phyloP scores from a whole-genome alignment of 345 rosid genomes.

The Gossypium stocksii region DNA sequence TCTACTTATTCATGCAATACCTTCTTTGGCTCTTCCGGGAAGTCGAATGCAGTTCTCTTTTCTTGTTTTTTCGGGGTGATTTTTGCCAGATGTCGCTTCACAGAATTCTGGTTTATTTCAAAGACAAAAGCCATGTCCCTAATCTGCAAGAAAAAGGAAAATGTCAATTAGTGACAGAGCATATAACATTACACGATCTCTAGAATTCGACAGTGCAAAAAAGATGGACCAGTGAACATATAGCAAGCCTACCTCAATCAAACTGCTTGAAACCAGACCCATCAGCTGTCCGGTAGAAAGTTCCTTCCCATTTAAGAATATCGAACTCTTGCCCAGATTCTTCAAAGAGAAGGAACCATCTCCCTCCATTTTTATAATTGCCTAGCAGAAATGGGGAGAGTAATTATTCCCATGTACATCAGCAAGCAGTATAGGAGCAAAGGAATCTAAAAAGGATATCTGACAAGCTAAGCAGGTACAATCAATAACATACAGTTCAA shows the following conservation, averaged over 20 bases:
- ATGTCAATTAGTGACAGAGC: background rate
- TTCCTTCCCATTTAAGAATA: slow-evolving; percentile 56
- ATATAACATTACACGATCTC: background rate
- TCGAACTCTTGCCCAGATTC: slow-evolving; percentile 60
- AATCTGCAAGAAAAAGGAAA: slow-evolving; percentile 42
- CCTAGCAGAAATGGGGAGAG: slow-evolving; percentile 36
- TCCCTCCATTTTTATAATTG: slow-evolving; percentile 56
- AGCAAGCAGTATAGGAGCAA: background rate
- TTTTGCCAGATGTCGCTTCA: slow-evolving; percentile 34
- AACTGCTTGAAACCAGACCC: slow-evolving; percentile 41
- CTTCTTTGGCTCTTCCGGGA: slow-evolving; percentile 38
- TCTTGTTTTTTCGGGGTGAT: slow-evolving; percentile 23
- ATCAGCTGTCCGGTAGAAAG: slow-evolving; percentile 34
- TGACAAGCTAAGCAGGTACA: background rate
- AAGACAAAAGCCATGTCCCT: slow-evolving; percentile 53
- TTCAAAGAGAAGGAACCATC: slow-evolving; percentile 55
- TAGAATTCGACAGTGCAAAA: background rate
- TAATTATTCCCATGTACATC: slow-evolving; percentile 13
- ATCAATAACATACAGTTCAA: background rate
- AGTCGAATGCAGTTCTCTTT: slow-evolving; percentile 31
- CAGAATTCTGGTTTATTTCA: slow-evolving; percentile 49
- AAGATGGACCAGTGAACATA: no score
- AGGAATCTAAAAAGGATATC: slow-evolving; percentile 10
- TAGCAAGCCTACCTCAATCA: slow-evolving; percentile 45
- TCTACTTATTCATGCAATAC: slow-evolving; percentile 21